A percentile compares a stretch with the other conserved stretches of the same genome.
These are phyloP conservation scores for Fonsecaea erecta DNA, from an alignment of 2,329 filamentous ascomycete genomes.

Conservation along the genomic window DNA sequence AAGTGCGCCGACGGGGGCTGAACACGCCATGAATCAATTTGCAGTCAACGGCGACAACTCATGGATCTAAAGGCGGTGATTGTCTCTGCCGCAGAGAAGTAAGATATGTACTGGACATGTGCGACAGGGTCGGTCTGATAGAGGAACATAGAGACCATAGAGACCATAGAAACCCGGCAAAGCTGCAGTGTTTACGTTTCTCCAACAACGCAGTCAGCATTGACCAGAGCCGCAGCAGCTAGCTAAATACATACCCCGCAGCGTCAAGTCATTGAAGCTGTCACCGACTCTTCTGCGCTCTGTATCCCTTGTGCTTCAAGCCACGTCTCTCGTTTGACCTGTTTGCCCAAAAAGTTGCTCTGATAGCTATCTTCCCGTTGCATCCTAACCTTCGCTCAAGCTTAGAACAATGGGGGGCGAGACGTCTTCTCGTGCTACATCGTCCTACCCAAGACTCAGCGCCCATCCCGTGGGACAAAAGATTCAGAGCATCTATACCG, in stretches of 20 bases:
- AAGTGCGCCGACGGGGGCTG: slow-evolving; percentile 8
- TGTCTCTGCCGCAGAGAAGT: not conserved
- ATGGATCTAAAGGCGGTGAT: slow-evolving; percentile 20
- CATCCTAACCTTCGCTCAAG: not conserved
- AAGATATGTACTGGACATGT: not conserved
- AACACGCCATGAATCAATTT: slow-evolving; percentile 33
- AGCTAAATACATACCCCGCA: no score
- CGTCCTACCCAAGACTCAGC: slow-evolving; percentile 56
- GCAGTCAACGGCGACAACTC: slow-evolving; percentile 6
- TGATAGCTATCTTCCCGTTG: not conserved
- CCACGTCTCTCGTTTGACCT: not conserved
- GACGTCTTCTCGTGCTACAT: slow-evolving; percentile 42
- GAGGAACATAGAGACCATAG: not conserved
- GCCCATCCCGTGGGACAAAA: slow-evolving; percentile 70
- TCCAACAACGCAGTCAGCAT: not conserved
- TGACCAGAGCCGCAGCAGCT: not conserved
- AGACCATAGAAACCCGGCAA: not conserved
- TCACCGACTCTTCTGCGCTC: not conserved
- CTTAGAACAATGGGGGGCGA: slow-evolving; percentile 45
- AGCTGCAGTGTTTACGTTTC: not conserved
- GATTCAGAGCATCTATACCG: slow-evolving; percentile 83
- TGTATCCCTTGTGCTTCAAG: not conserved
- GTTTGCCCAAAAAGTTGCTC: not conserved
- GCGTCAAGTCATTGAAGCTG: not conserved
- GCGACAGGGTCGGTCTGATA: not conserved